Evolutionary conservation across 2,329 filamentous ascomycete genomes (phyloP).

Genomic region (Shiraia bambusicola): DNA sequence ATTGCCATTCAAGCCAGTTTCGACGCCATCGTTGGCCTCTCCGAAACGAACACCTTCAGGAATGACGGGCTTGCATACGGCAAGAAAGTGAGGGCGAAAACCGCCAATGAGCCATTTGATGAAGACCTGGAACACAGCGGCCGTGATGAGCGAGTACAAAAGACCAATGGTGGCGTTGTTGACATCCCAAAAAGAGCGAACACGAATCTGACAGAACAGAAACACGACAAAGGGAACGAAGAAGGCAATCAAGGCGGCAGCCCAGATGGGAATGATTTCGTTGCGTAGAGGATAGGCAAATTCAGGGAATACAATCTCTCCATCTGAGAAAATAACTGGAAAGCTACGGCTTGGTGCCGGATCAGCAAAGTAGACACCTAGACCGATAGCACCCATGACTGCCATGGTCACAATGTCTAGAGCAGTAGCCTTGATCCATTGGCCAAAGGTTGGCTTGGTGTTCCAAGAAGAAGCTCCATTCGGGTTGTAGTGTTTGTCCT

Average conservation of each 20-base stretch:
- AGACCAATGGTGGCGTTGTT: constrained; percentile 72
- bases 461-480: constrained; percentile 26
- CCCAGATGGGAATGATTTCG: constrained; percentile 67
- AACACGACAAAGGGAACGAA: constrained; percentile 67
- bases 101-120: constrained; percentile 73
- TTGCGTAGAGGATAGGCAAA: constrained; percentile 71
- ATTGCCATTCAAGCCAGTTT: constrained; percentile 54
- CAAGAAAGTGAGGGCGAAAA: constrained; percentile 65
- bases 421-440: constrained; percentile 69
- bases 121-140: constrained; percentile 76
- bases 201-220: constrained; percentile 65
- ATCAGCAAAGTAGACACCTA: constrained; percentile 67
- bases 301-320: constrained; percentile 67
- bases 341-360: constrained; percentile 71
- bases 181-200: constrained; percentile 55
- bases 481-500: constrained; percentile 16
- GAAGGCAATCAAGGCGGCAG: constrained; percentile 65
- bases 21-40: constrained; percentile 20
- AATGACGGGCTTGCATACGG: constrained; percentile 66
- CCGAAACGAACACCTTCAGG: constrained; percentile 39
- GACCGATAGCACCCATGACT: constrained; percentile 64
- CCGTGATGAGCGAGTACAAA: constrained; percentile 68
- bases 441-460: constrained; percentile 60
- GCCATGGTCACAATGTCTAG: constrained; percentile 69
- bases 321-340: constrained; percentile 65